A percentile compares a stretch with the other conserved stretches of the same genome.
Evolutionary conservation across 2,329 filamentous ascomycete species (phyloP).

Genomic region (Penicillium sp.): DNA sequence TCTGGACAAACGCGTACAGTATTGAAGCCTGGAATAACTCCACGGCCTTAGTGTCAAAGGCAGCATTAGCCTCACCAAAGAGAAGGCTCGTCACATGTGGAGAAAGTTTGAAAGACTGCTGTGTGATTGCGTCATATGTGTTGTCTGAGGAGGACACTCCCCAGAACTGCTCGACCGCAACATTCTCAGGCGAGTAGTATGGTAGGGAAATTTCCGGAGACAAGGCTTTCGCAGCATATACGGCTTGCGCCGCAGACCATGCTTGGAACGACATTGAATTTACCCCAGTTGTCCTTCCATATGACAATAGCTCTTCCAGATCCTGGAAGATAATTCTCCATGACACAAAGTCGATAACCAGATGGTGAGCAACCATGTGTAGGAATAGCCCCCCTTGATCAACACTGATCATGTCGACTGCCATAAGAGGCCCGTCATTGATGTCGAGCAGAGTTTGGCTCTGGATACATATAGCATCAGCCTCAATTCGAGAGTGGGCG

Average conservation of each 20-base stretch:
- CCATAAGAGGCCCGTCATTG: background rate
- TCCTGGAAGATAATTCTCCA: background rate
- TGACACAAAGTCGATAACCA: slow-evolving; percentile 1
- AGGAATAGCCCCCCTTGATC: background rate
- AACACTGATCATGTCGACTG: background rate
- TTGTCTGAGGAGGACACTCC: background rate
- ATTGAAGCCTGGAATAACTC: background rate
- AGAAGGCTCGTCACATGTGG: background rate
- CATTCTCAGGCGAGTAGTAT: no score
- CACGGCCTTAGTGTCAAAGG: background rate
- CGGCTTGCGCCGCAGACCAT: background rate
- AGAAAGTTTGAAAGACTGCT: no score
- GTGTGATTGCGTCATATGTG: background rate
- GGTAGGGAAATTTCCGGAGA: no score
- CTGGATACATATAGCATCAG: background rate
- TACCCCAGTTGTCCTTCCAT: no score
- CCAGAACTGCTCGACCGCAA: no score
- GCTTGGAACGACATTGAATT: background rate
- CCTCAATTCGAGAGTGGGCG: no score
- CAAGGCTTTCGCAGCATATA: background rate
- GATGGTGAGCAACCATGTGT: background rate
- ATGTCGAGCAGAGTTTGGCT: background rate
- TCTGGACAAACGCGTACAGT: background rate
- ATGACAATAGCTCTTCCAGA: background rate
- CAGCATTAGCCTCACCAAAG: background rate